Base-by-base conservation (phyloP, 2,329 filamentous ascomycete species). In the Leptographium flavum region DNA sequence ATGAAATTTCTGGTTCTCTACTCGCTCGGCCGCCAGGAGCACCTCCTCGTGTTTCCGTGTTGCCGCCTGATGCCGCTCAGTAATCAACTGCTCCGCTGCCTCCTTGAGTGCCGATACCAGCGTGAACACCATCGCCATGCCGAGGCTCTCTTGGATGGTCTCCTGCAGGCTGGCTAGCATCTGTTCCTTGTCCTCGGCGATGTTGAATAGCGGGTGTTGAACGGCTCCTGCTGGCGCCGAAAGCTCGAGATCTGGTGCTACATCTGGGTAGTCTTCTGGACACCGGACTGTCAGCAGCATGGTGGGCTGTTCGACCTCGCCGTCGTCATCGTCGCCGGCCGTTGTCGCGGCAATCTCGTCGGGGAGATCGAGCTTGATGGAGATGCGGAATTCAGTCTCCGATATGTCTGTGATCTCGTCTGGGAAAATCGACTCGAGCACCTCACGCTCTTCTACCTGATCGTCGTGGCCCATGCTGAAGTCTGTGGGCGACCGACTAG, bases 371-470 rank as follows among this genome's bases (percentile, higher is more conserved):
- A 98, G 75, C n/a, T 74, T 69, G 59, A 96, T 81, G 44, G 79
- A 77, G 69, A 98, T 81, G 59, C 84, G 82, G 68, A 84, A 96
- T 61, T 93, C 83, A 47, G 78, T 85, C 45, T 94, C 87, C 55
- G 86, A 92, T 57, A 95, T 79, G 61, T 95, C 92, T 92, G 81
- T 90, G 55, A 98, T 94, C 67, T 98, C 92, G 49, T 98, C 90
- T 1, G 92, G 87, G 55, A 96, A 98, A 59, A 98, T 98, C 49
- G 90, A 95, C 59, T 94, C 87, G 60, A 98, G 86, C 56, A 98
- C 90, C 64, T 98, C 92, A 50, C 88, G 81, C 73, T 98, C 92
- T 67, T 98, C 92, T 53, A 81, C 68, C 63, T 98, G 92, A 49
- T 98, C 92, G 71, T 96, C 90, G 60, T 67, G 73, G 42, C 77